Conservation (phyloP, 2,329 filamentous ascomycete genomes). For the Monascus ruber region DNA sequence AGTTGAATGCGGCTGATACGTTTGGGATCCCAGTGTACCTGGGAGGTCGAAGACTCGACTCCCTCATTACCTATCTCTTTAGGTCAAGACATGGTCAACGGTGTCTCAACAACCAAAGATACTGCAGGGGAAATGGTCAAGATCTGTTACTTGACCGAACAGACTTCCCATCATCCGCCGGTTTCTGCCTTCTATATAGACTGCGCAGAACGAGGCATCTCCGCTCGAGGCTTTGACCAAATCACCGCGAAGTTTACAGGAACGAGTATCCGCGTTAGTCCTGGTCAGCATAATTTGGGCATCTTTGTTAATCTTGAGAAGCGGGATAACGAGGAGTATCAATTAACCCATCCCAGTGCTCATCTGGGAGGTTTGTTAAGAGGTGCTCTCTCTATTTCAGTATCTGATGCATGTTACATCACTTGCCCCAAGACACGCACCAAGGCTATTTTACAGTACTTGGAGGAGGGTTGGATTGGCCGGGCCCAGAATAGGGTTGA, state of each 20-base stretch:
- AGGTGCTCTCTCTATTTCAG: conserved; percentile 78
- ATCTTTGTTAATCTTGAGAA: conserved; percentile 85
- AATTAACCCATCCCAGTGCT: conserved; percentile 87
- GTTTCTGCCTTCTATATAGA: conserved; percentile 92
- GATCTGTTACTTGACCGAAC: conserved; percentile 90
- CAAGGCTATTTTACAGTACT: conserved; percentile 85
- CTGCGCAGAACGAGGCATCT: conserved; percentile 81
- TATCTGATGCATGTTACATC: conserved; percentile 79
- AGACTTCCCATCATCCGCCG: conserved; percentile 94
- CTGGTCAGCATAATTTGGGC: conserved; percentile 86
- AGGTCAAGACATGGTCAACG: conserved; percentile 21
- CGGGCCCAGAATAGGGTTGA: conserved; percentile 84
- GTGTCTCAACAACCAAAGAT: conserved; percentile 19
- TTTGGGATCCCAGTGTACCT: conserved; percentile 59
- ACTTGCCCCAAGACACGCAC: conserved; percentile 82
- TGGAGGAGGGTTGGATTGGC: conserved; percentile 90
- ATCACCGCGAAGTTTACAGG: conserved; percentile 96
- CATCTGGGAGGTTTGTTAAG: conserved; percentile 79
- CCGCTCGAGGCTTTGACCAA: conserved; percentile 85
- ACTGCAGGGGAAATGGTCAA: conserved; percentile 46
- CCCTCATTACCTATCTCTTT: conserved; percentile 44
- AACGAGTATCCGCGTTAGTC: conserved; percentile 80
- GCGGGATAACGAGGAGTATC: conserved; percentile 78
- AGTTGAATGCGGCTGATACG: conserved; percentile 4
- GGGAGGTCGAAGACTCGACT: conserved; percentile 75